A percentile compares a stretch with the other conserved stretches of the same genome.
These are phyloP conservation scores for Gossypium lobatum DNA, from an alignment of 441 rosid genomes.

Conservation along the genomic window DNA sequence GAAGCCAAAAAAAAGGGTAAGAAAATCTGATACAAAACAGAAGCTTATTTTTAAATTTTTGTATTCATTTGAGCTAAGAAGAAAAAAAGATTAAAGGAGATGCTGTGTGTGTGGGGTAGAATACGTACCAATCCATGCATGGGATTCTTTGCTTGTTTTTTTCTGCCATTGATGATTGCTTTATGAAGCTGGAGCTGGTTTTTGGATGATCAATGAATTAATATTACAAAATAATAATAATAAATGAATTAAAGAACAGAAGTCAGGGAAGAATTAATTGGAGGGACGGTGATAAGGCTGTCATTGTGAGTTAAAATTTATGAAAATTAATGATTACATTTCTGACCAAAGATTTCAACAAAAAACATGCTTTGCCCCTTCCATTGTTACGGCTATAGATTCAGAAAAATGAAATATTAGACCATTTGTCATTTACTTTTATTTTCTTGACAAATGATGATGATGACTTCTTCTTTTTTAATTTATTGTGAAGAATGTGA, in stretches of 20 bases:
- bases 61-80: not conserved
- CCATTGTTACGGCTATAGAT: too few species aligned
- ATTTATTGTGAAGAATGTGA: too few species aligned
- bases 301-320: not conserved
- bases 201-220: not conserved
- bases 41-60: not conserved
- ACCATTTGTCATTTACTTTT: too few species aligned
- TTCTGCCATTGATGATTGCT: conserved; percentile 10
- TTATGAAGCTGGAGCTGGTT: not conserved
- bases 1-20: conserved; percentile 24
- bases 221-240: too few species aligned
- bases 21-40: not conserved
- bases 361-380: not conserved
- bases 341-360: not conserved
- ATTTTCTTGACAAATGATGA: too few species aligned
- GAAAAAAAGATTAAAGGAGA: not conserved
- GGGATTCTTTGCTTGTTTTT: not conserved
- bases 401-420: too few species aligned
- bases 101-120: not conserved
- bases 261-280: not conserved
- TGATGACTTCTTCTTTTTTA: too few species aligned
- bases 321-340: not conserved
- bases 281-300: not conserved
- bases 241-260: not conserved
- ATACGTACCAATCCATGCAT: not conserved